Base-by-base conservation (phyloP, 805 yeast genomes). In the Candida berthetii region DNA sequence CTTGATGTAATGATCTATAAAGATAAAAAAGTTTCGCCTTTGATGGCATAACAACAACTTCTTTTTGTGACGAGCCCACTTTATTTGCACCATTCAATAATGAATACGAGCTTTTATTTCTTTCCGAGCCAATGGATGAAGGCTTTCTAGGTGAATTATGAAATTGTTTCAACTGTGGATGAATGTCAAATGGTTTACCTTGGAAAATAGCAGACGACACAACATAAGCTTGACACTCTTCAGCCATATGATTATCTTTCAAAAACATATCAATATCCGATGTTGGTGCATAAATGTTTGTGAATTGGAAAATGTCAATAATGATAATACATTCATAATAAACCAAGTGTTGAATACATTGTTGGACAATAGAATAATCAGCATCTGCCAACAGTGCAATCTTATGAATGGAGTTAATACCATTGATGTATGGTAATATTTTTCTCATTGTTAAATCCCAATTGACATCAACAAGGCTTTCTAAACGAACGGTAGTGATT, bases 361-460 rank as follows among this genome's bases (percentile, higher is more conserved):
- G 89, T 41, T 80, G 77, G 2, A 96, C 87, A 39, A 91, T 67
- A 16, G 72, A 67, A 48, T 80, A 81, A 55, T 89, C 95, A 31
- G 96, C 83, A 52, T 85, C 80, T 2, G 96, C 87, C 39, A 89
- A 61, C 39, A 78, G 77, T 16, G 96, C 78, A 31, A 95, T 91
- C 42, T 74, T 72, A 31, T 78, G 71, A 16, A 93, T 78, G 6
- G 93, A 85, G 58, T 91, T 91, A 38, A 89, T 70, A 1, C 99
- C 99, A 54, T 93, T 79, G 38, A 93, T 87, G 49, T 71, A 84
- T 0, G 96, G 96, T 10, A 87, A 64, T 19, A 93, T 85, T 50
- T 85, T 82, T 36, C 88, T 69, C 93, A 93, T 84, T 2, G 98
- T 91, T 1, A 97, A 97, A 61, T 93, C 99, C 97, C 99, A 93